Base-by-base conservation (phyloP, 2,329 filamentous ascomycete genomes). In the Shiraia bambusicola region DNA sequence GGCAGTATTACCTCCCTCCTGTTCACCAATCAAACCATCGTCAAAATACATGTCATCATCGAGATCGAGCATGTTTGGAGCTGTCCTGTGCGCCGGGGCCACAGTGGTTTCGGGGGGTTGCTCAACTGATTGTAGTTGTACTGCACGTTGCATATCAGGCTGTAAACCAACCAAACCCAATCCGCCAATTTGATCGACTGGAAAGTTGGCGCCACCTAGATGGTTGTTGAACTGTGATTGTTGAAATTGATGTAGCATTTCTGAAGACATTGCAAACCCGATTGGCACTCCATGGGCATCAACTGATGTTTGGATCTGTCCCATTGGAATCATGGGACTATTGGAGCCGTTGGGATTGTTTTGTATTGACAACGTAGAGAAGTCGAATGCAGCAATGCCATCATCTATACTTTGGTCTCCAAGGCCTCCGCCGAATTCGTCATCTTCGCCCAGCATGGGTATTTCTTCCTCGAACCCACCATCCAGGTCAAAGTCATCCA, bases 1-100 rank as follows among this genome's bases (percentile, higher is more conserved):
- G 0, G 72, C 71, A 1, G 74, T 74, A 19, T 84, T 79, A 4
- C 65, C 58, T 7, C 56, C 61, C 13, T 74, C 75, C 57, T 80
- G 67, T 42, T 75, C 76, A 34, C 78, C 76, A 11, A 77, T 74
- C 52, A 81, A 67, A 2, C 82, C 83, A 57, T 82, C 82, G 49
- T 86, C 82, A 57, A 84, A 88, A 61, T 87, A 88, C 22, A 87
- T 70, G 49, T 88, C 84, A 51, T 80, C 76, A 15, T 36, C 67
- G 12, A 66, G 50, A 34, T 56, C 54, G 10, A 49, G n/a, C 2
- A 45, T 31, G 13, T 30, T 45, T 22, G 45, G 41, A 22, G 28
- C 38, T 41, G 22, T 35, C 36, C 25, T 50, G 34, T 6, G 52
- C 36, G 28, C 51, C n/a, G 35, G 37, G 8, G 22, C 30, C 6